Evolutionary conservation across 176 grass and related monocot genomes (phyloP), one percentile per base, ranked within the genome.

Genomic region (Avena insularis): DNA sequence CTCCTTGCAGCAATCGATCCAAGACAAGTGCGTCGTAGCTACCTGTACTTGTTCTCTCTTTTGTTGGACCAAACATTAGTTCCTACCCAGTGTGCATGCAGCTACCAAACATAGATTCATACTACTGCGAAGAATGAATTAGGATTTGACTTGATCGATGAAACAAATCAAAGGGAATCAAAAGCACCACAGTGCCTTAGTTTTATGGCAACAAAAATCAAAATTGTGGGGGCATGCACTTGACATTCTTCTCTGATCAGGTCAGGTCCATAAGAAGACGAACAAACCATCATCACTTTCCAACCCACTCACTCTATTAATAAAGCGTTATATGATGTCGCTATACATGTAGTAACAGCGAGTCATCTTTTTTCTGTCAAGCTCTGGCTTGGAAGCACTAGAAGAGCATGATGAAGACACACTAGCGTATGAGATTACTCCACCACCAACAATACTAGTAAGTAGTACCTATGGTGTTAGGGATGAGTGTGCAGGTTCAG

Each of bases 221-320:
- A 16, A 75, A 71, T 15, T 25, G 78, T 38, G 66, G 60, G 20
- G 2, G 13, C 47, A 16, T 68, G 6, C 13, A 2, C 47, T 56
- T 69, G 33, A 43, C 14, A 77, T 29, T 8, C 83, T 17, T 19
- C 65, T 38, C 31, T 29, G 71, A 13, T 38, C 68, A 65, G 62
- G 61, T 81, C 78, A 12, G 68, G 69, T 75, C 78, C 63, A 64
- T 50, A 50, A 49, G 40, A 82, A 75, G 36, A 45, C 3, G 20
- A 16, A 12, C 25, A 73, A 43, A 74, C 50, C 13, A 82, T 55
- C 57, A 64, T 81, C 79, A 45, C 69, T 82, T 82, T 87, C 43
- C 63, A 87, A 63, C 85, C 78, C 85, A 87, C 85, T 71, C 54
- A 87, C 84, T 60, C 46, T 65, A 9, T 53, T 53, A 29, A 29